These are phyloP conservation scores for Cyberlindnera sargentensis DNA, from an alignment of 805 yeast genomes.

Conservation along the genomic window DNA sequence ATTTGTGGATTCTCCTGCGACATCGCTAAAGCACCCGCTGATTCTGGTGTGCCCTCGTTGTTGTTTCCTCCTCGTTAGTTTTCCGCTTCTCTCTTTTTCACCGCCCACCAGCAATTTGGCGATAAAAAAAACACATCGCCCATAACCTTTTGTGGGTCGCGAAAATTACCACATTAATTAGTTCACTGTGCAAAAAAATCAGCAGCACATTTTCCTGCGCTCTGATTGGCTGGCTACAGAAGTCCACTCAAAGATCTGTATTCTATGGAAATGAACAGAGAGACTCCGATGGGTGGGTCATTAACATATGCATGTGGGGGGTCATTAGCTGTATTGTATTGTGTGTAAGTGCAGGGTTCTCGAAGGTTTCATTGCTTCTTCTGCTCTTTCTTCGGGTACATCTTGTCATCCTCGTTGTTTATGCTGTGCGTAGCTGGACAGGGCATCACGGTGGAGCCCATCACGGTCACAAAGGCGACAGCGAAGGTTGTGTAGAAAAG, in stretches of 20 bases:
- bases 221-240: constrained; percentile 6
- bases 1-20: no score
- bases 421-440: constrained; percentile 35
- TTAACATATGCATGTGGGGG: constrained; percentile 1
- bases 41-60: not conserved
- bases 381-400: constrained; percentile 15
- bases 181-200: not conserved
- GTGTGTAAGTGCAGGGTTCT: not conserved
- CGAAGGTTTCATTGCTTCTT: not conserved
- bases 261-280: no score
- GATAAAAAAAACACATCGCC: not conserved
- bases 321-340: not conserved
- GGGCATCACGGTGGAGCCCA: constrained; percentile 34
- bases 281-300: not conserved
- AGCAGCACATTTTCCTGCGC: constrained; percentile 3
- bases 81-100: not conserved
- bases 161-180: not conserved
- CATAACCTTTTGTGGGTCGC: not conserved
- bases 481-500: constrained; percentile 55
- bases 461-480: constrained; percentile 45
- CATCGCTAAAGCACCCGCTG: not conserved
- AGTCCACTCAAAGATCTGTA: not conserved
- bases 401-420: constrained; percentile 32
- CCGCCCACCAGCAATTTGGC: not conserved
- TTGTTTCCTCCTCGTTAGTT: no score